Base-by-base conservation (phyloP, 73 alveolate genomes). In the Symbiodinium natans region DNA sequence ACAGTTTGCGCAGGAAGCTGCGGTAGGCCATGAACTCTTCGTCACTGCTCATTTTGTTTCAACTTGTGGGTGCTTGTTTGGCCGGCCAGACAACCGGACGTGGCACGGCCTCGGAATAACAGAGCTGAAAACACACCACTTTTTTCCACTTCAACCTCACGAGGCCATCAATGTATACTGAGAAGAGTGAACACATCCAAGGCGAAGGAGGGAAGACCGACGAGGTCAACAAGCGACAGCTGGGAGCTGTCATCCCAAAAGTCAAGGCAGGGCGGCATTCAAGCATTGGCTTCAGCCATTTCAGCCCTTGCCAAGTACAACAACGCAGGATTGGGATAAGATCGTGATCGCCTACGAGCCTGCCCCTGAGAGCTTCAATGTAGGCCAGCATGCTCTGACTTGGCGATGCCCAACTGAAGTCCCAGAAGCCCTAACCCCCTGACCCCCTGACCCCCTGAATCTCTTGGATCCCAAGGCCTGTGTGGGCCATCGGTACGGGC, bases 401-500 rank as follows among this genome's bases (percentile, higher is more conserved):
- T 52, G 27, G 71, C 27, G 19, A 10, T 13, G 27, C 71, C 71
- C 10, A 10, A 48, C 63, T 48, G 63, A 48, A 10, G 23, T 48
- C 17, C 17, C 63, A 48, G 8, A 17, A 10, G 63, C 23, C n/a
- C n/a, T n/a, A n/a, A n/a, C n/a, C n/a, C n/a, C n/a, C n/a, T n/a
- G n/a, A n/a, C n/a, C 71, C 71, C 0, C 36, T 23, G 82, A 13
- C 82, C 82, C 4, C 17, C 23, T 17, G 21, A n/a, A 27, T 11
- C 71, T 19, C 10, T 10, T 10, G 27, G 27, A 52, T n/a, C 34
- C 40, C 68, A 11, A 88, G 95, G 95, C 95, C 99, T 83, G 99
- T 99, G 68, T 99, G 99, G 99, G 99, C 99, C 88, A 99, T 99
- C 59, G 99, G 99, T 68, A 99, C 99, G 40, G 99, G 99, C 63